A percentile compares a stretch with the other conserved stretches of the same genome.
Conservation (phyloP, 2,329 filamentous ascomycete genomes). For the Orbilia blumenaviensis region DNA sequence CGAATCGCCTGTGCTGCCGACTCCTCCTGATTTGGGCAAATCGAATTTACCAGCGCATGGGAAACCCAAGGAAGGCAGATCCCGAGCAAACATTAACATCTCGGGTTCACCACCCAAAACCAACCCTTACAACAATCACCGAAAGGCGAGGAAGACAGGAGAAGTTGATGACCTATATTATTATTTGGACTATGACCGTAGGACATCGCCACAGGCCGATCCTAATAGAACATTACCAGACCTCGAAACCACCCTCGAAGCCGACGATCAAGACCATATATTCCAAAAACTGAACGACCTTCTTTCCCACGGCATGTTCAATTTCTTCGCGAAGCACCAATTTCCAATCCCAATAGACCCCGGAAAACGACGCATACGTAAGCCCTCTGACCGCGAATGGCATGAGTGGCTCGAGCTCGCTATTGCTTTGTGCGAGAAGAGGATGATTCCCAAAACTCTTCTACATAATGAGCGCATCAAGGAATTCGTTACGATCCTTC, state of each 20-base stretch:
- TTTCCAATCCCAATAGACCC: constrained; percentile 53
- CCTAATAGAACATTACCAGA: constrained; percentile 43
- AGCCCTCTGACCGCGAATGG: constrained; percentile 52
- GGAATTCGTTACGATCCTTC: constrained; percentile 52
- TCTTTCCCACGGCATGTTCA: constrained; percentile 51
- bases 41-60: constrained; percentile 25
- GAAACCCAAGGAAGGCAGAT: constrained; percentile 39
- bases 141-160: constrained; percentile 47
- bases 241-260: constrained; percentile 48
- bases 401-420: constrained; percentile 52
- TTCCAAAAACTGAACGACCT: constrained; percentile 49
- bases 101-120: constrained; percentile 42
- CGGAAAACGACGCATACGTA: constrained; percentile 51
- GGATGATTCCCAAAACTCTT: constrained; percentile 49
- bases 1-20: constrained; percentile 40
- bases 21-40: constrained; percentile 26
- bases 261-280: constrained; percentile 49
- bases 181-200: constrained; percentile 46
- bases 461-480: constrained; percentile 53
- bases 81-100: constrained; percentile 30
- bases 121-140: constrained; percentile 50
- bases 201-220: constrained; percentile 39
- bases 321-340: constrained; percentile 51
- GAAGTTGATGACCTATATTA: constrained; percentile 53
- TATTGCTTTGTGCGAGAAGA: constrained; percentile 51